Base-by-base conservation (phyloP, 768 basidiomycete species). In the Pisolithus tinctorius region DNA sequence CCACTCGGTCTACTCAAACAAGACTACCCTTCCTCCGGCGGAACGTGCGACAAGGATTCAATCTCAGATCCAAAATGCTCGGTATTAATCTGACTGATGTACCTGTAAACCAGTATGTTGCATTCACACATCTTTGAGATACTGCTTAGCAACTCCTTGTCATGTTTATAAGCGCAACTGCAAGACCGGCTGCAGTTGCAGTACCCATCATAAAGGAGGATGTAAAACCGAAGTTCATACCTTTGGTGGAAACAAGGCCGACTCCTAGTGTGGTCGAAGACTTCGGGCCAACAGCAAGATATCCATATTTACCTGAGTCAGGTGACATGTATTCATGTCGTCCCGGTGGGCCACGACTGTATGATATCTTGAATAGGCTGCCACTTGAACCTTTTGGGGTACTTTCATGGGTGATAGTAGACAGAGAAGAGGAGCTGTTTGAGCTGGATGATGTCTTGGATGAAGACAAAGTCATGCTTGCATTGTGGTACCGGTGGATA, bases 401-500 rank as follows among this genome's bases (percentile, higher is more conserved):
- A 2, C 71, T 86, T 40, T 74, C 76, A 3, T 90, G 88, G 88
- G 71, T 76, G 37, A 72, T 91, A 7, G 46, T 85, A 7, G 86
- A 88, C 52, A 69, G 79, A 38, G 87, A 90, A 59, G 88, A 88
- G 45, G 87, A 89, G 55, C 72, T 90, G 0, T 88, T 80, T 51
- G 84, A 88, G 54, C 69, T 77, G 42, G 83, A 86, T 53, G 82
- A 88, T 58, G 71, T 88, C 10, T 71, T 72, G 38, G 86, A 88
- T 51, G 85, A 88, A 55, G 80, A 85, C 52, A 91, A 90, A 63
- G 81, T 88, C 6, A 84, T 91, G 72, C 79, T 81, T 50, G 85
- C 86, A 5, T 67, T 90, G 11, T 90, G 88, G 88, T 79, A 71
- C 11, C 63, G 88, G 47, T 90, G 86, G 86, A 85, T 88, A 3